phyloP scores from a whole-genome alignment of 495 filamentous ascomycete genomes.

The Penicillium samsonianum region DNA sequence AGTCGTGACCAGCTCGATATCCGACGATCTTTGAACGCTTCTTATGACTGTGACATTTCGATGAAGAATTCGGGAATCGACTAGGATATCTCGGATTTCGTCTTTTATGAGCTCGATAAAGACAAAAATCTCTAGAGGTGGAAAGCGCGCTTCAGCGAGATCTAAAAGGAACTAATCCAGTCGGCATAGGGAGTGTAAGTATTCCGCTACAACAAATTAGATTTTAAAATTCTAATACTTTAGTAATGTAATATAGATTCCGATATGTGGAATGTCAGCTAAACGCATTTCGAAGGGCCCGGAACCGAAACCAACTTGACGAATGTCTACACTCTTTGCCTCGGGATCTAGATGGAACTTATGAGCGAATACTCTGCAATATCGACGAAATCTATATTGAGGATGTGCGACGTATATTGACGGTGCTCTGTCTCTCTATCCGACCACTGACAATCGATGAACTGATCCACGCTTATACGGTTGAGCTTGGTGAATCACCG shows the following conservation, averaged over 20 bases:
- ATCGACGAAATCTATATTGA: slow-evolving; percentile 25
- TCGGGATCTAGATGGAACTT: slow-evolving; percentile 38
- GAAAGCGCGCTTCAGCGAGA: slow-evolving; percentile 27
- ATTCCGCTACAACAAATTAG: too few species aligned
- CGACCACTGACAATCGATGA: slow-evolving; percentile 34
- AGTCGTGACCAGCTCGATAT: slow-evolving; percentile 42
- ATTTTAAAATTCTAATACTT: too few species aligned
- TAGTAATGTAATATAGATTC: slow-evolving; percentile 32
- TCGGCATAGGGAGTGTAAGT: slow-evolving; percentile 38
- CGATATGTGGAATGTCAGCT: slow-evolving; percentile 44
- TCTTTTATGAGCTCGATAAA: slow-evolving; percentile 28
- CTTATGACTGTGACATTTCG: slow-evolving; percentile 13
- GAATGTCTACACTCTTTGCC: slow-evolving; percentile 33
- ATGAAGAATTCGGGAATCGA: slow-evolving; percentile 32
- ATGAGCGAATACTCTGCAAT: slow-evolving; percentile 16
- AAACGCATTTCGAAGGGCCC: slow-evolving; percentile 21
- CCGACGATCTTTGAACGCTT: slow-evolving; percentile 26
- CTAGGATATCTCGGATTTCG: slow-evolving; percentile 34
- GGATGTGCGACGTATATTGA: slow-evolving; percentile 36
- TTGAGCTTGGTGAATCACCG: slow-evolving; percentile 23
- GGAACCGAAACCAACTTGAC: slow-evolving; percentile 29
- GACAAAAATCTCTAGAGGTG: slow-evolving; percentile 32
- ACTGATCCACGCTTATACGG: slow-evolving; percentile 31
- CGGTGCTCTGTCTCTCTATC: slow-evolving; percentile 32
- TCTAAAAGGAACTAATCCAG: slow-evolving; percentile 25